A percentile compares a stretch with the other conserved stretches of the same genome.
phyloP scores from a whole-genome alignment of 371 early-diverging fungal genomes.

The Entomophthora muscae region DNA sequence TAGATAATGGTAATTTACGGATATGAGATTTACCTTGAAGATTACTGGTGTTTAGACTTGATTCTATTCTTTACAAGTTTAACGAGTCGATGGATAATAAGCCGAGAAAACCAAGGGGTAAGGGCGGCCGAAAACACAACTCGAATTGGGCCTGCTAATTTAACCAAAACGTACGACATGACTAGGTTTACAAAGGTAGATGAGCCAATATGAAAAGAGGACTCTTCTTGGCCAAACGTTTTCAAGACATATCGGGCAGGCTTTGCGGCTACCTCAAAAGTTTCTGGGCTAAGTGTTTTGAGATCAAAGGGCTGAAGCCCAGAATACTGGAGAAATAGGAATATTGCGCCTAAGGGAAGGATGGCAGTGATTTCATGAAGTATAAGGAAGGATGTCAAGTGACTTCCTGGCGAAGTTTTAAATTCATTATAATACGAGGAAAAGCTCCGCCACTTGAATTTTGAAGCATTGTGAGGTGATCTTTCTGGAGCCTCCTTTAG shows the following conservation, averaged over 20 bases:
- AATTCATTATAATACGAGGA: slow-evolving; percentile 34
- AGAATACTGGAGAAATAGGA: slow-evolving; percentile 34
- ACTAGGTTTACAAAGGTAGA: slow-evolving; percentile 52
- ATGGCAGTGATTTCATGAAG: slow-evolving; percentile 84
- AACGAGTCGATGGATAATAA: neutral
- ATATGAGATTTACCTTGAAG: neutral
- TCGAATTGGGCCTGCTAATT: slow-evolving; percentile 47
- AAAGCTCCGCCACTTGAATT: neutral
- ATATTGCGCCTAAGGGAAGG: slow-evolving; percentile 37
- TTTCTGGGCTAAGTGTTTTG: slow-evolving; percentile 35
- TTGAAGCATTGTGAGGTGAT: too few species aligned
- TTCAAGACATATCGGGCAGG: slow-evolving; percentile 31
- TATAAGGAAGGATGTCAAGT: slow-evolving; percentile 59
- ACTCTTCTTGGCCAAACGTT: slow-evolving; percentile 4
- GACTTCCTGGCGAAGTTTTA: slow-evolving; percentile 52
- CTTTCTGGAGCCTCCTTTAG: too few species aligned
- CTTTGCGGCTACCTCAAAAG: slow-evolving; percentile 26
- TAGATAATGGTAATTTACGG: too few species aligned
- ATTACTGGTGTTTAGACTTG: neutral
- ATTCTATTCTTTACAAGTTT: neutral
- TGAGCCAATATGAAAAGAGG: slow-evolving; percentile 12
- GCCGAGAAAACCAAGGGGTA: slow-evolving; percentile 52
- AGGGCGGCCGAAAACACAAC: slow-evolving; percentile 36
- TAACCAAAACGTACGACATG: slow-evolving; percentile 65
- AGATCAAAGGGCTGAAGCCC: slow-evolving; percentile 27